phyloP scores from a whole-genome alignment of 148 eudicot genomes.

The Rhododendron simsii region DNA sequence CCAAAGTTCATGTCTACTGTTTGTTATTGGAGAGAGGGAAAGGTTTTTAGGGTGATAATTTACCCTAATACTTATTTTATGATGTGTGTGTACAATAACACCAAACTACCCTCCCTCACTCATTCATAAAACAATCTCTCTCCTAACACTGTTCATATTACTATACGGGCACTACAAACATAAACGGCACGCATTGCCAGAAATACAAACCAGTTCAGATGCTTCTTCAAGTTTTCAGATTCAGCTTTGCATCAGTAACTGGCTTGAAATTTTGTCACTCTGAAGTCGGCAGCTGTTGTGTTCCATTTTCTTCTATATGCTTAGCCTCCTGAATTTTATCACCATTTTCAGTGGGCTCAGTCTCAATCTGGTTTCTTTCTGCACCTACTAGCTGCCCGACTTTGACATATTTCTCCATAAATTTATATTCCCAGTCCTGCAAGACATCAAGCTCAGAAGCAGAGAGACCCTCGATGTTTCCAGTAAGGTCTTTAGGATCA shows the following conservation, averaged over 20 bases:
- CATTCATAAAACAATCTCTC: neutral
- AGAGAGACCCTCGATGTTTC: constrained; percentile 60
- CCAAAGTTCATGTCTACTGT: neutral
- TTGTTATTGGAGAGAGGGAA: neutral
- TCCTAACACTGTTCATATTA: neutral
- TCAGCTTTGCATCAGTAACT: neutral
- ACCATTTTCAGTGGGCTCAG: constrained; percentile 10
- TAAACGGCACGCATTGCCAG: neutral
- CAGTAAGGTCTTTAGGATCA: constrained; percentile 70
- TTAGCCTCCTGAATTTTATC: constrained; percentile 9
- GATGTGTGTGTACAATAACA: neutral
- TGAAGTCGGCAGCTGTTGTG: constrained; percentile 1
- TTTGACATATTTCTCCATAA: constrained; percentile 82
- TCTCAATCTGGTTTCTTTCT: constrained; percentile 1
- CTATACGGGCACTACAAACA: neutral
- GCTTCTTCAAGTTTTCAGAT: neutral
- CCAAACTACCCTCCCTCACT: neutral
- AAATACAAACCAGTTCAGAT: neutral
- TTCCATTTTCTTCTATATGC: constrained; percentile 6
- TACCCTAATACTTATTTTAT: neutral
- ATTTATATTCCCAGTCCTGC: constrained; percentile 88
- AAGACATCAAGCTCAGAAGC: constrained; percentile 72
- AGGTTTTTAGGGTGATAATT: neutral
- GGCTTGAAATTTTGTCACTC: neutral
- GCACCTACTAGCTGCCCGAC: constrained; percentile 57